phyloP scores from a whole-genome alignment of 306 rosid genomes.

The Carpinus viminea region DNA sequence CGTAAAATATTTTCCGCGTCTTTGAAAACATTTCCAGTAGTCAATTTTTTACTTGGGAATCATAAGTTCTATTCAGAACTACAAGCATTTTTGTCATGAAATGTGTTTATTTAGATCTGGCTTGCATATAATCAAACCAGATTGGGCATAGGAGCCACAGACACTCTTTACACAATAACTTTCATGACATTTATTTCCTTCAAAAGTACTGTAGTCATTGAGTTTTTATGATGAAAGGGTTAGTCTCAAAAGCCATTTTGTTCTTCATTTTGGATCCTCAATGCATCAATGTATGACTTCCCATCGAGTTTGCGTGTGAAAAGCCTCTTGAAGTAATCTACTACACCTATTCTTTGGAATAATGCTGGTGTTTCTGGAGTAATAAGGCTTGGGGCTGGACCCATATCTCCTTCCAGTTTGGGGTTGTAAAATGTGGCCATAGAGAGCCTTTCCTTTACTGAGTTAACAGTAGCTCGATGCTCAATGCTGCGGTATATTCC shows the following conservation, averaged over 20 bases:
- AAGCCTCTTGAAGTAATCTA: constrained; percentile 35
- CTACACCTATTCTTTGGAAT: constrained; percentile 36
- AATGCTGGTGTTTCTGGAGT: constrained; percentile 36
- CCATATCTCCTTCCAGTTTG: constrained; percentile 38
- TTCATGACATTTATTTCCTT: no score
- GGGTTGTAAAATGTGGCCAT: constrained; percentile 48
- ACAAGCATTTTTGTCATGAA: no score
- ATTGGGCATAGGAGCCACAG: not conserved
- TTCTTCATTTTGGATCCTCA: constrained; percentile 26
- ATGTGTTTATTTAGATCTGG: not conserved
- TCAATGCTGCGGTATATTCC: constrained; percentile 43
- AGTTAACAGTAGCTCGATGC: constrained; percentile 51
- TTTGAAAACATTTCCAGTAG: no score
- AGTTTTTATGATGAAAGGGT: not conserved
- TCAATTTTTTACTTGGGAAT: no score
- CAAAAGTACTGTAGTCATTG: no score
- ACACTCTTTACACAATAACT: not conserved
- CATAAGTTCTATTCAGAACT: no score
- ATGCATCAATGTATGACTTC: constrained; percentile 42
- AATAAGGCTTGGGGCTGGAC: constrained; percentile 48
- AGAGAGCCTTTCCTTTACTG: constrained; percentile 43
- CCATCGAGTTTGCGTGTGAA: constrained; percentile 35
- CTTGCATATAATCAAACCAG: not conserved
- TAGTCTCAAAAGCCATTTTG: not conserved
- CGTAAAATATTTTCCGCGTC: no score